Evolutionary conservation across 192 early-diverging fungal species (phyloP).

Genomic region (Allomyces macrogynus): DNA sequence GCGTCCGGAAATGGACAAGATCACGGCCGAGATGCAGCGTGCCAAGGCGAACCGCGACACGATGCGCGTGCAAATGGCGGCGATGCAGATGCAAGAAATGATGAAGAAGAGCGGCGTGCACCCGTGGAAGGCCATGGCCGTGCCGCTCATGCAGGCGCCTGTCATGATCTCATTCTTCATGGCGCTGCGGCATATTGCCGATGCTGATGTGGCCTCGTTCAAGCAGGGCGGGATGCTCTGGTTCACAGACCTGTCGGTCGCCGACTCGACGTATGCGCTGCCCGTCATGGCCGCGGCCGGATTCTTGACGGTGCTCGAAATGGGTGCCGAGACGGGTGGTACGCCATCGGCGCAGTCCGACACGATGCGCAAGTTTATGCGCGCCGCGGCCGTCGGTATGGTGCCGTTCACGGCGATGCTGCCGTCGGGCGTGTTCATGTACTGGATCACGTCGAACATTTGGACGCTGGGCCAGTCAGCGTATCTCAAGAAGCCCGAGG

Average conservation of each 20-base stretch:
- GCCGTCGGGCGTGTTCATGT: slow-evolving; percentile 53
- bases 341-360: slow-evolving; percentile 6
- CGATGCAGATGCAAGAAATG: slow-evolving; percentile 32
- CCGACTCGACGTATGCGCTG: slow-evolving; percentile 66
- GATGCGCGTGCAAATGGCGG: slow-evolving; percentile 18
- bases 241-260: slow-evolving; percentile 62
- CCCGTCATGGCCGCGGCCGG: slow-evolving; percentile 47
- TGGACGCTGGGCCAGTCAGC: slow-evolving; percentile 49
- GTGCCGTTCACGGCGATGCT: slow-evolving; percentile 17
- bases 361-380: not conserved
- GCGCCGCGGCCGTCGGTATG: slow-evolving; percentile 9
- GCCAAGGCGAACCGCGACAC: slow-evolving; percentile 38
- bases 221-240: slow-evolving; percentile 52
- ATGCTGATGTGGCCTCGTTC: slow-evolving; percentile 62
- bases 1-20: slow-evolving; percentile 43
- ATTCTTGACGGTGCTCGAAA: slow-evolving; percentile 45
- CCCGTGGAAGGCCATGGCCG: slow-evolving; percentile 37
- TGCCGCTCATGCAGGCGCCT: slow-evolving; percentile 50
- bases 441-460: slow-evolving; percentile 62
- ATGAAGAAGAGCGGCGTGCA: slow-evolving; percentile 42
- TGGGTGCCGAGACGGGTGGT: not conserved
- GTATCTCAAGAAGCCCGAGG: slow-evolving; percentile 30
- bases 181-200: slow-evolving; percentile 58
- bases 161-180: slow-evolving; percentile 72
- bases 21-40: slow-evolving; percentile 40